Conservation (phyloP, 768 basidiomycete species). For the Guyanaporus albipodus region DNA sequence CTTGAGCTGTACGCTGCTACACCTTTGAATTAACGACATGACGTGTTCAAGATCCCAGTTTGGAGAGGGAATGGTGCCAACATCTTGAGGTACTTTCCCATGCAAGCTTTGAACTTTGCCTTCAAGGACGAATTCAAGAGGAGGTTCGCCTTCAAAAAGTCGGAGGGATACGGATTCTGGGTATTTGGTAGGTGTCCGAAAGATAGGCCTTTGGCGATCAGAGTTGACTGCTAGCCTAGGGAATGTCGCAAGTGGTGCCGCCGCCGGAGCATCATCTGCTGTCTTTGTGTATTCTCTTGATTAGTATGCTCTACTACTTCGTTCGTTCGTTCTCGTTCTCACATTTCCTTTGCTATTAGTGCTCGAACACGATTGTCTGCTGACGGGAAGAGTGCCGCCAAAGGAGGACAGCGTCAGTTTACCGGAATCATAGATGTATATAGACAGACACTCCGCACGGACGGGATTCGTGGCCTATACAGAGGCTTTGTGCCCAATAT, state of each 20-base stretch:
- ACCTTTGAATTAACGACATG: neutral
- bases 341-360: constrained; percentile 14
- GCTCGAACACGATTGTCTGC: constrained; percentile 41
- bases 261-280: constrained; percentile 39
- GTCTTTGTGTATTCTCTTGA: constrained; percentile 47
- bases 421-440: constrained; percentile 41
- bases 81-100: constrained; percentile 44
- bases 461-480: constrained; percentile 40
- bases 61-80: constrained; percentile 46
- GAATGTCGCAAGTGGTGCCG: constrained; percentile 41
- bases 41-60: constrained; percentile 24
- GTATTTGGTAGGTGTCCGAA: constrained; percentile 27
- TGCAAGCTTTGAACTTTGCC: constrained; percentile 46
- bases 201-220: neutral
- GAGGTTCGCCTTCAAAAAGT: constrained; percentile 34
- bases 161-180: constrained; percentile 37
- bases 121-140: constrained; percentile 44
- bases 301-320: constrained; percentile 27
- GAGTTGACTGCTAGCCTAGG: constrained; percentile 20
- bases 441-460: constrained; percentile 38
- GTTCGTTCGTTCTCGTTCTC: neutral
- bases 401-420: constrained; percentile 41
- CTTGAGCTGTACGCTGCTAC: constrained; percentile 29
- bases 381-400: constrained; percentile 34
- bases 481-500: constrained; percentile 42